Base-by-base conservation (phyloP, 2,329 filamentous ascomycete genomes). In the Apiospora arundinis region DNA sequence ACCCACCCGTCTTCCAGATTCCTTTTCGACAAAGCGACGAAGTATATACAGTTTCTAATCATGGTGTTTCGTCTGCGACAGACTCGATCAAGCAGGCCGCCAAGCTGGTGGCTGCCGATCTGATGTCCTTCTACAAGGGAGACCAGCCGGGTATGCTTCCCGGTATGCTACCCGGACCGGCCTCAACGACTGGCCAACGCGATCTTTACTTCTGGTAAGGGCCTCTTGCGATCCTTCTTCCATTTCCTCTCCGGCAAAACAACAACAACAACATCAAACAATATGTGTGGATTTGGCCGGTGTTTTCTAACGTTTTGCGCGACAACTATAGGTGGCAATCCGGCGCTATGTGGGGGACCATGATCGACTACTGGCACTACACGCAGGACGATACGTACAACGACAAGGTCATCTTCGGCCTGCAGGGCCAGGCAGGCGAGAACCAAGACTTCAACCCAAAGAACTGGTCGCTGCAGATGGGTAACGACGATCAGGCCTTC, bases 201-300 rank as follows among this genome's bases (percentile, higher is more conserved):
- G 88, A 88, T 74, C 84, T 87, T 73, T 92, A 92, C 79, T 93
- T 93, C 84, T 94, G 92, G 92, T 63, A 63, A 9, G 56, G 56
- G 32, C 32, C 2, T 16, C 48, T 40, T 78, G 73, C 32, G 32
- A 32, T 32, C n/a, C 72, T 45, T 42, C 68, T 56, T 63, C 63
- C 65, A 52, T 16, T 63, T 67, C 68, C 42, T 3, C 25, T 23
- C 40, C 25, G 32, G 11, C 70, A 37, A 14, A 63, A 45, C 42
- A 18, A 45, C 40, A 14, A 42, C 42, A 18, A 45, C 42, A 45
- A 63, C n/a, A n/a, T 12, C 32, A 32, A 63, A 63, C 32, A 63
- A 12, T 0, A 63, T 23, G 56, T 23, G 56, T 14, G 32, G 21
- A 63, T 3, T 32, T 21, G 18, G 32, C 56, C 56, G 18, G 18